phyloP scores from a whole-genome alignment of 2,329 filamentous ascomycete genomes.

The Nigrospora sphaerica region DNA sequence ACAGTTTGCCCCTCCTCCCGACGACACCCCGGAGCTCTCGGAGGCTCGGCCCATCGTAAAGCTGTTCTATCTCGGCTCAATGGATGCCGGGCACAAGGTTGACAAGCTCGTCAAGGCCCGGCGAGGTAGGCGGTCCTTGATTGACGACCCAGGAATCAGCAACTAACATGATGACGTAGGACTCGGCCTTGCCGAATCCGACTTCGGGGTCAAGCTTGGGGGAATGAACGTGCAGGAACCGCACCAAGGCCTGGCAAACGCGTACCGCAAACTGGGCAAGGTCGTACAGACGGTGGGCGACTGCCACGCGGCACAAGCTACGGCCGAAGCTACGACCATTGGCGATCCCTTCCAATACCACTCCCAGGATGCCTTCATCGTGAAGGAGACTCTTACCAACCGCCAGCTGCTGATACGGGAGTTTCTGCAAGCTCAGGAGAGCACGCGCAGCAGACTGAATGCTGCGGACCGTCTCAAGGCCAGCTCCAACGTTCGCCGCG shows the following conservation, averaged over 20 bases:
- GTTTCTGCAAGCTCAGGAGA: slow-evolving; percentile 83
- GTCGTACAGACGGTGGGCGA: slow-evolving; percentile 90
- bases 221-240: slow-evolving; percentile 85
- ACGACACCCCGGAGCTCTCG: slow-evolving; percentile 91
- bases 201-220: slow-evolving; percentile 85
- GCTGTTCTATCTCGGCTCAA: slow-evolving; percentile 87
- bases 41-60: slow-evolving; percentile 88
- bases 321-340: slow-evolving; percentile 89
- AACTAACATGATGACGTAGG: slow-evolving; percentile 43
- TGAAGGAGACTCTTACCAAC: slow-evolving; percentile 97
- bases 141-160: background rate
- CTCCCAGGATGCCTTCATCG: slow-evolving; percentile 91
- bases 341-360: slow-evolving; percentile 93
- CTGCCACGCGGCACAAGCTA: slow-evolving; percentile 93
- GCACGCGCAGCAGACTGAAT: slow-evolving; percentile 71
- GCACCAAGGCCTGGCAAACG: slow-evolving; percentile 78
- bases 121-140: slow-evolving; percentile 57
- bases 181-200: slow-evolving; percentile 83
- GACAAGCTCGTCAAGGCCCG: slow-evolving; percentile 89
- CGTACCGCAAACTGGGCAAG: slow-evolving; percentile 92
- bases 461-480: slow-evolving; percentile 85
- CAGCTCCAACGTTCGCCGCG: slow-evolving; percentile 76
- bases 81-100: slow-evolving; percentile 96
- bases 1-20: slow-evolving; percentile 94
- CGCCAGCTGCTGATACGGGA: slow-evolving; percentile 94